phyloP scores from a whole-genome alignment of 2,329 filamentous ascomycete genomes.

The Penicillium brasilianum region DNA sequence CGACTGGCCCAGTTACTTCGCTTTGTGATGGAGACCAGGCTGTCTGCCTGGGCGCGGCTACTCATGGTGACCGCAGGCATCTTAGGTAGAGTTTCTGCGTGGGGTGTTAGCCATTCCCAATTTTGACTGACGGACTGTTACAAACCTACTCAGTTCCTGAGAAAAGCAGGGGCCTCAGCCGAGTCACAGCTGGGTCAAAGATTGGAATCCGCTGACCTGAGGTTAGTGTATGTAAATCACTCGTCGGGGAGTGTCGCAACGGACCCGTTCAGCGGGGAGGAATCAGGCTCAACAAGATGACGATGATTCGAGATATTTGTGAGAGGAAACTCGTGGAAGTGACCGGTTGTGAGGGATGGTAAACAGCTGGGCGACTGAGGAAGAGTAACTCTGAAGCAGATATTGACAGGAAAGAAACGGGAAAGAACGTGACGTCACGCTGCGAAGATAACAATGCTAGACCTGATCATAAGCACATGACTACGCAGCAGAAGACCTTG shows the following conservation, averaged over 20 bases:
- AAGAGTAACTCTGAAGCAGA: background rate
- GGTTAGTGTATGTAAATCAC: background rate
- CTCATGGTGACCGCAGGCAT: slow-evolving; percentile 40
- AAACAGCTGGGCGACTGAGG: background rate
- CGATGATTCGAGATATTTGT: no score
- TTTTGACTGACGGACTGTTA: background rate
- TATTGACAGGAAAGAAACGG: background rate
- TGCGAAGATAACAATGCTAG: background rate
- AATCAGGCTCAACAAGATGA: background rate
- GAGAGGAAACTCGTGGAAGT: background rate
- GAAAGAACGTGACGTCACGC: slow-evolving; percentile 9
- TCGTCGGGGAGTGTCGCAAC: background rate
- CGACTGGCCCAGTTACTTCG: slow-evolving; percentile 59
- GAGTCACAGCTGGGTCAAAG: background rate
- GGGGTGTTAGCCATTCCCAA: background rate
- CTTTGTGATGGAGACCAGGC: slow-evolving; percentile 43
- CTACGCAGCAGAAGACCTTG: no score
- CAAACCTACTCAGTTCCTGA: background rate
- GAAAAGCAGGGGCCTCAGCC: background rate
- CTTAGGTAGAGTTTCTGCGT: background rate
- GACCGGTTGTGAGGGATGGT: background rate
- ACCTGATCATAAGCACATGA: no score
- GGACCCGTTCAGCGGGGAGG: background rate
- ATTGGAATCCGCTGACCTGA: background rate
- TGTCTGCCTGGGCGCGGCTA: slow-evolving; percentile 8